These are phyloP conservation scores for Inonotus hispidus DNA, from an alignment of 1,284 basidiomycete genomes.

Conservation along the genomic window DNA sequence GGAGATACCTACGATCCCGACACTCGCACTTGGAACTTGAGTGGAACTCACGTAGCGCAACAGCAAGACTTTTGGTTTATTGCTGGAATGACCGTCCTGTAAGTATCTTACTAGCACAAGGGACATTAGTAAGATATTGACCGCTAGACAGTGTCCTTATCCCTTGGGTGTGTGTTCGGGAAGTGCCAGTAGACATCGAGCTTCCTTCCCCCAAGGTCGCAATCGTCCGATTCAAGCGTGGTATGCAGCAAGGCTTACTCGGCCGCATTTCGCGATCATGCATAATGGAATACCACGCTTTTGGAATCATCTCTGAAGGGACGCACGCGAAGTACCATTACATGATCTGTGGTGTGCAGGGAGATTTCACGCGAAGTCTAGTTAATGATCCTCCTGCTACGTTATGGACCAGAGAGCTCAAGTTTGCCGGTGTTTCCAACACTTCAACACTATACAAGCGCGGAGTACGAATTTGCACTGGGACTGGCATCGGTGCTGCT, in stretches of 20 bases:
- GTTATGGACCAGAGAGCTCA: slow-evolving; percentile 69
- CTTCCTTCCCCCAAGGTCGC: slow-evolving; percentile 61
- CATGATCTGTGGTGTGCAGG: slow-evolving; percentile 73
- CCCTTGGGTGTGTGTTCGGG: slow-evolving; percentile 71
- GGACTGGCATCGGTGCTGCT: slow-evolving; percentile 72
- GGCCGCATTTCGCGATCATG: slow-evolving; percentile 50
- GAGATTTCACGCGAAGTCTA: slow-evolving; percentile 67
- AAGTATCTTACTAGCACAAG: slow-evolving; percentile 25
- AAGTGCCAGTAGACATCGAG: slow-evolving; percentile 69
- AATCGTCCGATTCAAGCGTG: slow-evolving; percentile 52
- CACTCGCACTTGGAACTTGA: slow-evolving; percentile 50
- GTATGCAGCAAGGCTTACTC: slow-evolving; percentile 59
- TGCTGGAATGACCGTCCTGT: slow-evolving; percentile 70
- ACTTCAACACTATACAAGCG: slow-evolving; percentile 70
- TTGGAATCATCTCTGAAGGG: slow-evolving; percentile 60
- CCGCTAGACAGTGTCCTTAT: slow-evolving; percentile 46
- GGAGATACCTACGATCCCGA: slow-evolving; percentile 52
- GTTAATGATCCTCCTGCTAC: slow-evolving; percentile 61
- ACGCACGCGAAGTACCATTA: slow-evolving; percentile 67
- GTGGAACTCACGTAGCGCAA: slow-evolving; percentile 46
- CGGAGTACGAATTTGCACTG: slow-evolving; percentile 73
- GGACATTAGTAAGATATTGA: slow-evolving; percentile 18
- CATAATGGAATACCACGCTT: slow-evolving; percentile 59
- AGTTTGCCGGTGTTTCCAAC: slow-evolving; percentile 78
- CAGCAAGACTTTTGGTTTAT: slow-evolving; percentile 75